phyloP scores from a whole-genome alignment of 129 eudicot genomes.

The Mikania micrantha region DNA sequence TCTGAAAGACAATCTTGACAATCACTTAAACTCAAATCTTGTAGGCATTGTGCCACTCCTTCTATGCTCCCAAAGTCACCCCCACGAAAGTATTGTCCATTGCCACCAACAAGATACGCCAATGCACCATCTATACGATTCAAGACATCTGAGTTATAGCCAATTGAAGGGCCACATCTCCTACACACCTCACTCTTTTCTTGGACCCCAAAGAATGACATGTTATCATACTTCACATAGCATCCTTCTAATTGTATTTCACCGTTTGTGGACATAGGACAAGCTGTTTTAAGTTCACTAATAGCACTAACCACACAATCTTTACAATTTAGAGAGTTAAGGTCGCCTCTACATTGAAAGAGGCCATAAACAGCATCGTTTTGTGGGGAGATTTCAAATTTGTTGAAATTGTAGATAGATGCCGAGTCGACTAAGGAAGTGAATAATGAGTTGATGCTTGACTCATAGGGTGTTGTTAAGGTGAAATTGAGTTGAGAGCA shows the following conservation, averaged over 20 bases:
- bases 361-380: conserved; percentile 46
- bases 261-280: not conserved
- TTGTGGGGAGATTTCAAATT: conserved; percentile 31
- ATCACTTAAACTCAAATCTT: not conserved
- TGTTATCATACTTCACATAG: not conserved
- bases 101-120: not conserved
- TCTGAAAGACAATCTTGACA: conserved; percentile 8
- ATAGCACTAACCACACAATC: no score
- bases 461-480: conserved; percentile 38
- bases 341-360: conserved; percentile 23
- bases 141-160: not conserved
- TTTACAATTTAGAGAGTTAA: no score
- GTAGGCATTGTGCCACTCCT: conserved; percentile 1
- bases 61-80: not conserved
- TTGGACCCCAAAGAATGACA: not conserved
- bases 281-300: conserved; percentile 22
- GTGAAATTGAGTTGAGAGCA: conserved; percentile 40
- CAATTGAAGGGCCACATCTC: not conserved
- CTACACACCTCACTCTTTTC: not conserved
- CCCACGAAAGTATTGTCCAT: not conserved
- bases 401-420: conserved; percentile 36
- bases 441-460: conserved; percentile 56
- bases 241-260: conserved; percentile 1
- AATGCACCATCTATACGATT: not conserved
- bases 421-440: conserved; percentile 55